These are phyloP conservation scores for Fragilariopsis cylindrus DNA, from an alignment of 108 stramenopile species.

Conservation along the genomic window DNA sequence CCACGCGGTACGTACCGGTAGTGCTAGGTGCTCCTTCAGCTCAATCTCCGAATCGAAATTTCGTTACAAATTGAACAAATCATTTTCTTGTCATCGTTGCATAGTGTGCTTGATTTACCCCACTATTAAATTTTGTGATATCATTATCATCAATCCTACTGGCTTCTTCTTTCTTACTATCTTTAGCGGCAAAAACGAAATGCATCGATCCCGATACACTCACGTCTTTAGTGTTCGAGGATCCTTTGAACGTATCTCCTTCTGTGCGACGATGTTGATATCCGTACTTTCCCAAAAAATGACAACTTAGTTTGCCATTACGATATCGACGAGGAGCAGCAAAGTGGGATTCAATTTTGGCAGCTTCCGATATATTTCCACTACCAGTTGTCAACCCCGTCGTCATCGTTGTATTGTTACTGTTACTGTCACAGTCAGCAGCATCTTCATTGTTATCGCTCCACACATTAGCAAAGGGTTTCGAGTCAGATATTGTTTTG, in stretches of 20 bases:
- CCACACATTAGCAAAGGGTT: conserved; percentile 47
- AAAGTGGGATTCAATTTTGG: conserved; percentile 31
- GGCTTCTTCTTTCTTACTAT: not conserved
- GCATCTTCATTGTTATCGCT: conserved; percentile 6
- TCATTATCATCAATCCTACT: no score
- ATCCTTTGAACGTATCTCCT: conserved; percentile 50
- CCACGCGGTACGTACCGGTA: conserved; percentile 45
- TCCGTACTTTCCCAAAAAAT: conserved; percentile 60
- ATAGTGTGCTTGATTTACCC: not conserved
- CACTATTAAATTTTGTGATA: not conserved
- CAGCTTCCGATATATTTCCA: not conserved
- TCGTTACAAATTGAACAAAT: conserved; percentile 44
- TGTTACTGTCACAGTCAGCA: not conserved
- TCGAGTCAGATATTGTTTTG: conserved; percentile 27
- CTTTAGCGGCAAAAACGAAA: conserved; percentile 44
- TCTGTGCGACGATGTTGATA: conserved; percentile 73
- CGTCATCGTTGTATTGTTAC: not conserved
- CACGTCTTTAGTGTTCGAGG: conserved; percentile 32
- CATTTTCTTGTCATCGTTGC: not conserved
- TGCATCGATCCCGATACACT: conserved; percentile 57
- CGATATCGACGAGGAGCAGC: conserved; percentile 60
- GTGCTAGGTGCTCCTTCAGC: conserved; percentile 31
- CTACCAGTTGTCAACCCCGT: not conserved
- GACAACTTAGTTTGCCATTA: conserved; percentile 63
- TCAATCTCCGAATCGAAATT: conserved; percentile 24